phyloP scores from a whole-genome alignment of 2,329 filamentous ascomycete species.

The Lizonia empirigonia region DNA sequence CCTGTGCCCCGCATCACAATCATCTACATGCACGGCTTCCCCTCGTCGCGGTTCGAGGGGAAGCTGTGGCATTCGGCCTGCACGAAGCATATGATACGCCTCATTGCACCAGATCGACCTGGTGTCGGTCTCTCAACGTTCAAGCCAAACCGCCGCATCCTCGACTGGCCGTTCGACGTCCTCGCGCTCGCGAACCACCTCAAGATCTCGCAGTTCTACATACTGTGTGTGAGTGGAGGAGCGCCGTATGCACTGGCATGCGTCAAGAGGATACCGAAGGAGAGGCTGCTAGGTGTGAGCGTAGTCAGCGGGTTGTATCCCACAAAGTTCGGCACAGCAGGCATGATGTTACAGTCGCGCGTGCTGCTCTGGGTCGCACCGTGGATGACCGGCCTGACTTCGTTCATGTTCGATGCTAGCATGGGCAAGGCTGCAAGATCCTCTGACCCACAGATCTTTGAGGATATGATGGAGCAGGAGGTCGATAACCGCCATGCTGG shows the following conservation, averaged over 20 bases:
- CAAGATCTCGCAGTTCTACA: conserved; percentile 48
- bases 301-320: conserved; percentile 38
- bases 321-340: conserved; percentile 29
- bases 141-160: conserved; percentile 45
- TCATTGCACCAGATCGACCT: conserved; percentile 53
- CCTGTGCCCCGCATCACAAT: conserved; percentile 48
- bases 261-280: conserved; percentile 45
- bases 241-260: conserved; percentile 57
- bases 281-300: conserved; percentile 31
- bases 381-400: conserved; percentile 30
- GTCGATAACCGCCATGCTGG: conserved; percentile 24
- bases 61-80: conserved; percentile 43
- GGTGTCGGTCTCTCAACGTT: conserved; percentile 52
- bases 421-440: conserved; percentile 36
- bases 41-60: conserved; percentile 52
- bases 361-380: conserved; percentile 35
- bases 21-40: conserved; percentile 53
- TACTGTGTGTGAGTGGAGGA: conserved; percentile 56
- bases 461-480: conserved; percentile 32
- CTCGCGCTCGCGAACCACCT: conserved; percentile 50
- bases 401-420: conserved; percentile 27
- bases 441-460: conserved; percentile 33
- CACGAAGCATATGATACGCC: conserved; percentile 43
- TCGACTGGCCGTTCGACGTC: conserved; percentile 53
- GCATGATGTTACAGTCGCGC: conserved; percentile 33